phyloP scores from a whole-genome alignment of 495 filamentous ascomycete species.

The Cercophora scortea region DNA sequence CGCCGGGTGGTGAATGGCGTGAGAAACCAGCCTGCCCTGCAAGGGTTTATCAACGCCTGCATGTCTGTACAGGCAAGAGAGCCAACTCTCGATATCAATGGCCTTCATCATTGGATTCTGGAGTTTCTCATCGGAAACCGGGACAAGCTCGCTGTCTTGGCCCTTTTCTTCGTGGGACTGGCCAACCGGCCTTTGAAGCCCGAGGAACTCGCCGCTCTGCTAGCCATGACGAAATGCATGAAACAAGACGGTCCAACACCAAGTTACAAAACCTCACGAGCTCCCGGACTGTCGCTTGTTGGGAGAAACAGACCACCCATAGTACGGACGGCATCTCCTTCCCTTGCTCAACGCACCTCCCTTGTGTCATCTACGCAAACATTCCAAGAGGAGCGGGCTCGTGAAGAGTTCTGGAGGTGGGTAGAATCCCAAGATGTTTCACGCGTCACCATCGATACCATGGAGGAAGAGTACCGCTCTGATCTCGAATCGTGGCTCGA shows the following conservation, averaged over 20 bases:
- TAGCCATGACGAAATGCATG: not conserved
- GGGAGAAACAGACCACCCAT: not conserved
- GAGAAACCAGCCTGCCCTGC: not conserved
- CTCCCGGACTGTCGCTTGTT: not conserved
- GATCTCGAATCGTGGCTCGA: slow-evolving; percentile 1
- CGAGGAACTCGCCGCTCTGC: not conserved
- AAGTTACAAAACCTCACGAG: not conserved
- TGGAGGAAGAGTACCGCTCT: slow-evolving; percentile 1
- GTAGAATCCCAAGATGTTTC: not conserved
- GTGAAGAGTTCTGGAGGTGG: slow-evolving; percentile 2
- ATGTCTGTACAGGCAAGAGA: not conserved
- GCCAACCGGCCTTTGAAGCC: not conserved
- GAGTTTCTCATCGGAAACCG: slow-evolving; percentile 2
- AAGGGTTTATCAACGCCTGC: not conserved
- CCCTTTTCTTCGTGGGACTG: slow-evolving; percentile 1
- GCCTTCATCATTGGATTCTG: slow-evolving; percentile 1
- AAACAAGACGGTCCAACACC: not conserved
- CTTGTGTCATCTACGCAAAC: not conserved
- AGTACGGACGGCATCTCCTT: not conserved
- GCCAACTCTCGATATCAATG: not conserved
- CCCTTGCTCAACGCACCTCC: not conserved
- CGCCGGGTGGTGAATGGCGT: not conserved
- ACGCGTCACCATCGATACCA: not conserved
- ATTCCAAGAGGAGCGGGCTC: not conserved
- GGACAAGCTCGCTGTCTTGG: slow-evolving; percentile 1